Percentiles rank a stretch among this genome's conserved stretches.
phyloP scores from a whole-genome alignment of 108 stramenopile species.

The Fragilaria crotonensis region DNA sequence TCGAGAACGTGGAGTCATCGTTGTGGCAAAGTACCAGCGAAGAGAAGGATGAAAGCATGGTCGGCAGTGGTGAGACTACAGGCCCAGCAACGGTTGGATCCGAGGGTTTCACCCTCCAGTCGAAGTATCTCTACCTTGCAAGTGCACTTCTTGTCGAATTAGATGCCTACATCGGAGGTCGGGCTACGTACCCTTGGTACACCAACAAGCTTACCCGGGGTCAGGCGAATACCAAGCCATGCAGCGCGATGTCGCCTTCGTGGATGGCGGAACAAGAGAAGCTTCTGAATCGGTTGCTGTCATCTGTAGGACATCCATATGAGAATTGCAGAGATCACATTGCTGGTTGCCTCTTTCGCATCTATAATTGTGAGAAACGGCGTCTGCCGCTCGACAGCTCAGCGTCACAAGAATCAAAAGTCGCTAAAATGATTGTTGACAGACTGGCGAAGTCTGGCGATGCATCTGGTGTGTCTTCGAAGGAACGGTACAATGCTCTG shows the following conservation, averaged over 20 bases:
- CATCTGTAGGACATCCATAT: slow-evolving; percentile 81
- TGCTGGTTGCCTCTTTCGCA: slow-evolving; percentile 66
- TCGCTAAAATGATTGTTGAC: slow-evolving; percentile 52
- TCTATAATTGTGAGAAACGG: slow-evolving; percentile 72
- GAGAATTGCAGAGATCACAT: slow-evolving; percentile 85
- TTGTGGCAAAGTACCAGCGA: slow-evolving; percentile 51
- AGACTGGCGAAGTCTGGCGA: slow-evolving; percentile 34
- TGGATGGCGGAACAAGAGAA: slow-evolving; percentile 57
- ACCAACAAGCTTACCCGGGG: slow-evolving; percentile 3
- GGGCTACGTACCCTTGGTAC: slow-evolving; percentile 27
- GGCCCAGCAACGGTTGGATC: slow-evolving; percentile 14
- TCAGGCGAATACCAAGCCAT: not conserved
- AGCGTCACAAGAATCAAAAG: slow-evolving; percentile 23
- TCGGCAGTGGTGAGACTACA: slow-evolving; percentile 2
- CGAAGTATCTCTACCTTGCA: slow-evolving; percentile 79
- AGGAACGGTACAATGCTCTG: slow-evolving; percentile 59
- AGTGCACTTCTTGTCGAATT: slow-evolving; percentile 72
- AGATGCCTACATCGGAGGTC: slow-evolving; percentile 31
- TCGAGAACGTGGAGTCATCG: slow-evolving; percentile 52
- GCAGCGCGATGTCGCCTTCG: slow-evolving; percentile 4
- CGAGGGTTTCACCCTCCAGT: slow-evolving; percentile 76
- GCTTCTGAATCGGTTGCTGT: slow-evolving; percentile 53
- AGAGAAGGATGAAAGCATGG: slow-evolving; percentile 8
- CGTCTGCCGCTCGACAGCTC: not conserved
- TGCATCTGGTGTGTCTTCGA: slow-evolving; percentile 31